Evolutionary conservation across 345 rosid species (phyloP).

Genomic region (Moricandia arvensis): DNA sequence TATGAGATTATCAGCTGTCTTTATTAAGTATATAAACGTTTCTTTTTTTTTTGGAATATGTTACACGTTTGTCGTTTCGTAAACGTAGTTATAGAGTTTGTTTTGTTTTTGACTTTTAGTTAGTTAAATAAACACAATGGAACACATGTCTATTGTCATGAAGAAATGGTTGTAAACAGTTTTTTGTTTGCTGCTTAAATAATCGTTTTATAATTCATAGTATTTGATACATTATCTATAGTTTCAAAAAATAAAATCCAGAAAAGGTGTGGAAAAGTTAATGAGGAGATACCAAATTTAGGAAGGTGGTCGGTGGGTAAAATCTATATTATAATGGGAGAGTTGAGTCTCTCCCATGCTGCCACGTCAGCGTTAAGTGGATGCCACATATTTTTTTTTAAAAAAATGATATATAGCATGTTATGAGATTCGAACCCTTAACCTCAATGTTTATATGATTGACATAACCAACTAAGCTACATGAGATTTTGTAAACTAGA

Average conservation of each 20-base stretch:
- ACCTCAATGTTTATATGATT: no score
- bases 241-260: neutral
- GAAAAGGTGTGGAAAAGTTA: conserved; percentile 13
- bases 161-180: neutral
- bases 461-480: no score
- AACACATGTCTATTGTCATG: neutral
- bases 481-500: no score
- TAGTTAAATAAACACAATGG: neutral
- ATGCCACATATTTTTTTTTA: no score
- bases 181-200: neutral
- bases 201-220: neutral
- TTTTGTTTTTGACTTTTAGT: neutral
- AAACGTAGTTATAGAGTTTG: no score
- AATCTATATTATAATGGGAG: no score
- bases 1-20: conserved; percentile 3
- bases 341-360: no score
- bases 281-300: conserved; percentile 22
- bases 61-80: conserved; percentile 18
- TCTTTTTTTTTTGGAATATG: conserved; percentile 13
- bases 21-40: neutral
- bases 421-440: no score
- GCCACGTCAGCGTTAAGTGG: no score
- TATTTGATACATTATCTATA: neutral
- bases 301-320: conserved; percentile 27
- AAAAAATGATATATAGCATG: no score